Conservation (phyloP, 192 early-diverging fungal species). For the Spizellomyces sp. region DNA sequence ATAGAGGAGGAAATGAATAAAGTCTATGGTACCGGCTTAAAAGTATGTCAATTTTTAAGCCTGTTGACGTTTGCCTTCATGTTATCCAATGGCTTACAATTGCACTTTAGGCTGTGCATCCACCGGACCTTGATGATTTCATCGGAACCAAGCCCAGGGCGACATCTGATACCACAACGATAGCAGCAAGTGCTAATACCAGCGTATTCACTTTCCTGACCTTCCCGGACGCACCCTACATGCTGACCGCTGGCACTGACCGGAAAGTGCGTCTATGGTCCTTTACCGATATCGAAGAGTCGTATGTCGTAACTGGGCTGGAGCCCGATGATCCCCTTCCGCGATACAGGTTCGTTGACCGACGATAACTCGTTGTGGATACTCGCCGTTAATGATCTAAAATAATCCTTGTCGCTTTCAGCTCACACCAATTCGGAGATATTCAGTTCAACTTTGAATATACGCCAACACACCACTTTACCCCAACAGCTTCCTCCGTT, state of each 20-base stretch:
- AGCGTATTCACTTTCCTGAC: neutral
- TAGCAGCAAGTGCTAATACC: neutral
- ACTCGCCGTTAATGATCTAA: too few species aligned
- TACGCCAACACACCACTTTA: slow-evolving; percentile 35
- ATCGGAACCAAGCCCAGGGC: neutral
- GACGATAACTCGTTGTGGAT: too few species aligned
- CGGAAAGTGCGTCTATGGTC: slow-evolving; percentile 89
- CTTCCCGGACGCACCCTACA: slow-evolving; percentile 51
- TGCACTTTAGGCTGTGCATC: neutral
- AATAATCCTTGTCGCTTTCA: too few species aligned
- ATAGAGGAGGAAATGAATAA: slow-evolving; percentile 40
- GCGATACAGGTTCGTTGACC: slow-evolving; percentile 59
- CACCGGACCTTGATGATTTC: slow-evolving; percentile 22
- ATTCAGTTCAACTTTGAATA: slow-evolving; percentile 61
- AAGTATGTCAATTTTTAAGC: slow-evolving; percentile 30
- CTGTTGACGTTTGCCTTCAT: neutral
- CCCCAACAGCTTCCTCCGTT: neutral
- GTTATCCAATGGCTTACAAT: neutral
- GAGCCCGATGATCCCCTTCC: slow-evolving; percentile 60
- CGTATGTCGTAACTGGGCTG: slow-evolving; percentile 70
- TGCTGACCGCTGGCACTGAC: slow-evolving; percentile 82
- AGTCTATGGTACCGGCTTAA: slow-evolving; percentile 46
- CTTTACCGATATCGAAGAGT: slow-evolving; percentile 65
- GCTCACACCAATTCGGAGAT: slow-evolving; percentile 60
- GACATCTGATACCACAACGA: neutral